These are phyloP conservation scores for Jasminum sambac DNA, from an alignment of 257 asterid genomes.

Conservation along the genomic window DNA sequence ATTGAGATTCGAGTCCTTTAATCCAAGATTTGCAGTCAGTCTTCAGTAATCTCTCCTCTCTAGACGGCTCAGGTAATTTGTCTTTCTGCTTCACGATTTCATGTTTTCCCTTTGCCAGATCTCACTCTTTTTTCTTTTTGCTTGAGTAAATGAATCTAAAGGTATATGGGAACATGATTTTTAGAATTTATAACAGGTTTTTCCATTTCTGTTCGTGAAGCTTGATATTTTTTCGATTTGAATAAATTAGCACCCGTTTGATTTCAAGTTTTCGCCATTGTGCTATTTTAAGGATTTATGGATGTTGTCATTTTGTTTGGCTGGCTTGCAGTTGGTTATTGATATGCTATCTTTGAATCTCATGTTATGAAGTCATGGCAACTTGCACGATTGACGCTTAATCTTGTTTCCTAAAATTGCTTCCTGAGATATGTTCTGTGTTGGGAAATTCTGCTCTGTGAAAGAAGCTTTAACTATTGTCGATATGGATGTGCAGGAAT, in stretches of 20 bases:
- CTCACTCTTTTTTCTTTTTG: conserved; percentile 10
- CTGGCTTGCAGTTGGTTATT: background rate
- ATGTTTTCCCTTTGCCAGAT: background rate
- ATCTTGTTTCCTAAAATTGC: background rate
- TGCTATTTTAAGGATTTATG: background rate
- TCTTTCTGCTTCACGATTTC: conserved; percentile 2
- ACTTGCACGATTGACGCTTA: background rate
- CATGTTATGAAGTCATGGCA: too few species aligned
- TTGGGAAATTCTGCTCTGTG: background rate
- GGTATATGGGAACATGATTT: background rate
- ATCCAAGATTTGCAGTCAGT: conserved; percentile 20
- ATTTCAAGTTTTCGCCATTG: too few species aligned
- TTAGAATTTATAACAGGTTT: background rate
- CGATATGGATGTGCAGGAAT: conserved; percentile 24
- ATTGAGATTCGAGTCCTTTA: conserved; percentile 18
- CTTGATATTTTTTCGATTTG: background rate
- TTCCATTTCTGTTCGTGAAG: conserved; percentile 18
- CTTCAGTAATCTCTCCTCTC: conserved; percentile 17
- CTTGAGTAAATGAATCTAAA: background rate
- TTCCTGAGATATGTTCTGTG: too few species aligned
- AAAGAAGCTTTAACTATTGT: background rate
- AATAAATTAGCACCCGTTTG: background rate
- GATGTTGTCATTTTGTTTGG: background rate
- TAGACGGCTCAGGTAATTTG: conserved; percentile 30
- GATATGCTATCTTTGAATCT: background rate